Evolutionary conservation across 768 basidiomycete genomes (phyloP).

Genomic region (Lactifluus subvellereus): DNA sequence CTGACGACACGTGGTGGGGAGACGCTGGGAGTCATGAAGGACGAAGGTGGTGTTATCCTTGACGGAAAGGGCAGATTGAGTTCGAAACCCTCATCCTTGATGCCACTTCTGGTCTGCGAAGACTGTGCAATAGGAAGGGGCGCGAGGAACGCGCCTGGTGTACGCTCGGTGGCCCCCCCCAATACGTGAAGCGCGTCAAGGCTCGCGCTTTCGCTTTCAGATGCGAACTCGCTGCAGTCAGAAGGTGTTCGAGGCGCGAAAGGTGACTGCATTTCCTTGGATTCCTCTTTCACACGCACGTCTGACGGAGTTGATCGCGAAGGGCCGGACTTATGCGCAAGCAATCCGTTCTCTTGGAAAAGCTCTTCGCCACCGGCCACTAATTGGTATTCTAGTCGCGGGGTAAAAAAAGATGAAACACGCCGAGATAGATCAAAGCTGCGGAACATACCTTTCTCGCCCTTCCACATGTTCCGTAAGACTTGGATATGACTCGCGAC

Average conservation of each 20-base stretch:
- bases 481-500: slow-evolving; percentile 89
- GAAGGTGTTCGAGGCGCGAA: slow-evolving; percentile 32
- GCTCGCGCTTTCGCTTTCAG: slow-evolving; percentile 3
- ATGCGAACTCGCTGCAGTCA: slow-evolving; percentile 19
- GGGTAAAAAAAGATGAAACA: slow-evolving; percentile 21
- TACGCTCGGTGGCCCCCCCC: not conserved
- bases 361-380: slow-evolving; percentile 79
- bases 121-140: slow-evolving; percentile 21
- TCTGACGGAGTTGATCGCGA: slow-evolving; percentile 17
- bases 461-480: slow-evolving; percentile 84
- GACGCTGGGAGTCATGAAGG: slow-evolving; percentile 13
- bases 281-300: slow-evolving; percentile 38
- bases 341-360: slow-evolving; percentile 38
- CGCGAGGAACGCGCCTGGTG: slow-evolving; percentile 5
- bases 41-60: slow-evolving; percentile 15
- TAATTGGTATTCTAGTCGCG: slow-evolving; percentile 57
- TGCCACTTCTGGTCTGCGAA: not conserved
- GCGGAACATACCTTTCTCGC: slow-evolving; percentile 54
- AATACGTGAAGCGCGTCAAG: slow-evolving; percentile 4
- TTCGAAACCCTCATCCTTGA: slow-evolving; percentile 19
- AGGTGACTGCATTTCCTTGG: slow-evolving; percentile 7
- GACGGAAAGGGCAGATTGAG: slow-evolving; percentile 17
- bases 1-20: slow-evolving; percentile 32
- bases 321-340: slow-evolving; percentile 36
- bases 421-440: not conserved